These are phyloP conservation scores for Verticillium nubilum DNA, from an alignment of 2,329 filamentous ascomycete species.

Conservation along the genomic window DNA sequence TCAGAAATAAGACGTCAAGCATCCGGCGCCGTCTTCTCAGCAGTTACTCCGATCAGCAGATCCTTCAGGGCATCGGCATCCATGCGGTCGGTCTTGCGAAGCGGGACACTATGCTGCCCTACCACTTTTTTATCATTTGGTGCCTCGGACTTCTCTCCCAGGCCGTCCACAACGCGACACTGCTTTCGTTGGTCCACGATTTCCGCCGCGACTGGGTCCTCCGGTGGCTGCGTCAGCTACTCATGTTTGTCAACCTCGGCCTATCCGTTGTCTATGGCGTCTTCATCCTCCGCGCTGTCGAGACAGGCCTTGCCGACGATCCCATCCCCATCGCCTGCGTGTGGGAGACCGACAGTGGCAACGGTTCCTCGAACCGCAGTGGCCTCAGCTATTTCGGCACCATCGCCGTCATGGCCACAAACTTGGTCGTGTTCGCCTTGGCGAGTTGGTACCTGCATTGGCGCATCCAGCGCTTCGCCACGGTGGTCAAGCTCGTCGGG, in stretches of 20 bases:
- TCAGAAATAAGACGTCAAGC: slow-evolving; percentile 39
- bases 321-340: slow-evolving; percentile 58
- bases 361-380: slow-evolving; percentile 29
- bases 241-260: slow-evolving; percentile 61
- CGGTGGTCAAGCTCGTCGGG: slow-evolving; percentile 45
- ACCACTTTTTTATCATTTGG: slow-evolving; percentile 70
- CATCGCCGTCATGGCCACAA: slow-evolving; percentile 54
- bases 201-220: slow-evolving; percentile 63
- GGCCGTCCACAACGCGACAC: slow-evolving; percentile 58
- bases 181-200: slow-evolving; percentile 60
- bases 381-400: slow-evolving; percentile 52
- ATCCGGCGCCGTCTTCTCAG: slow-evolving; percentile 60
- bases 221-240: slow-evolving; percentile 57
- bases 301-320: slow-evolving; percentile 41
- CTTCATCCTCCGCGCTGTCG: slow-evolving; percentile 50
- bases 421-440: slow-evolving; percentile 51
- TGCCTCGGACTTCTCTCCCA: slow-evolving; percentile 60
- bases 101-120: slow-evolving; percentile 52
- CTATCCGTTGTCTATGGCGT: slow-evolving; percentile 52
- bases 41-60: slow-evolving; percentile 58
- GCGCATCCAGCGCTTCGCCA: slow-evolving; percentile 47
- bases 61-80: slow-evolving; percentile 64
- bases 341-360: slow-evolving; percentile 37
- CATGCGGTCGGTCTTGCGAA: slow-evolving; percentile 58
- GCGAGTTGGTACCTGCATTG: slow-evolving; percentile 62